Conservation (phyloP, 2,329 filamentous ascomycete species). For the Lasiodiplodia citricola region DNA sequence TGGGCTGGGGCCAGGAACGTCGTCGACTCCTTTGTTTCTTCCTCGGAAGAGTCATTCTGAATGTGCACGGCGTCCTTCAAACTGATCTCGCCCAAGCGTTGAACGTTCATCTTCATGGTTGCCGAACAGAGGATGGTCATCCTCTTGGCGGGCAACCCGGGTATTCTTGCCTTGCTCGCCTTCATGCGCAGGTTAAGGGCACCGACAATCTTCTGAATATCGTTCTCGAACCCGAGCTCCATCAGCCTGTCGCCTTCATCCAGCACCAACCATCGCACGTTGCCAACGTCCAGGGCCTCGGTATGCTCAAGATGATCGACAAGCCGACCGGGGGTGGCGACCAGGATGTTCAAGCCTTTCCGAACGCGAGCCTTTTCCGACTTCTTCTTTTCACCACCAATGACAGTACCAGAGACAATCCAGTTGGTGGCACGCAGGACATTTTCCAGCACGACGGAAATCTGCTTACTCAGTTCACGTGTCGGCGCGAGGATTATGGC, state of each 20-base stretch:
- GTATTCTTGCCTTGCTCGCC: slow-evolving; percentile 64
- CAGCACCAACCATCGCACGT: slow-evolving; percentile 89
- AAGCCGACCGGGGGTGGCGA: slow-evolving; percentile 90
- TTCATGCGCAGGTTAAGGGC: slow-evolving; percentile 72
- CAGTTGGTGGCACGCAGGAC: slow-evolving; percentile 88
- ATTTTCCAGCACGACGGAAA: slow-evolving; percentile 82
- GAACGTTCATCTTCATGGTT: slow-evolving; percentile 97
- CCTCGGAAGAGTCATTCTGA: slow-evolving; percentile 64
- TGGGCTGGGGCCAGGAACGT: slow-evolving; percentile 86
- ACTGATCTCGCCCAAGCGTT: slow-evolving; percentile 91
- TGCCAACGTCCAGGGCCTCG: slow-evolving; percentile 83
- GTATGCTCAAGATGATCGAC: slow-evolving; percentile 94
- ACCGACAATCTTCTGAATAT: slow-evolving; percentile 84
- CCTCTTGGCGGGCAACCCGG: slow-evolving; percentile 73
- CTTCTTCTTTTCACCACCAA: slow-evolving; percentile 74
- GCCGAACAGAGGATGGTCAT: slow-evolving; percentile 93
- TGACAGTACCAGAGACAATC: slow-evolving; percentile 88
- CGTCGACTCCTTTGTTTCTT: slow-evolving; percentile 53
- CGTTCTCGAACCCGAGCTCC: slow-evolving; percentile 96
- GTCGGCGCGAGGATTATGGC: slow-evolving; percentile 94
- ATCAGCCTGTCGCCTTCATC: slow-evolving; percentile 98
- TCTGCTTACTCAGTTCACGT: slow-evolving; percentile 92
- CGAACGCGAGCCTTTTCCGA: slow-evolving; percentile 91
- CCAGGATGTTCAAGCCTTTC: slow-evolving; percentile 93
- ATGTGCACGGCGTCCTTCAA: slow-evolving; percentile 91